A percentile compares a stretch with the other conserved stretches of the same genome.
Conservation (phyloP, 2,329 filamentous ascomycete genomes). For the Colletotrichum magnum region DNA sequence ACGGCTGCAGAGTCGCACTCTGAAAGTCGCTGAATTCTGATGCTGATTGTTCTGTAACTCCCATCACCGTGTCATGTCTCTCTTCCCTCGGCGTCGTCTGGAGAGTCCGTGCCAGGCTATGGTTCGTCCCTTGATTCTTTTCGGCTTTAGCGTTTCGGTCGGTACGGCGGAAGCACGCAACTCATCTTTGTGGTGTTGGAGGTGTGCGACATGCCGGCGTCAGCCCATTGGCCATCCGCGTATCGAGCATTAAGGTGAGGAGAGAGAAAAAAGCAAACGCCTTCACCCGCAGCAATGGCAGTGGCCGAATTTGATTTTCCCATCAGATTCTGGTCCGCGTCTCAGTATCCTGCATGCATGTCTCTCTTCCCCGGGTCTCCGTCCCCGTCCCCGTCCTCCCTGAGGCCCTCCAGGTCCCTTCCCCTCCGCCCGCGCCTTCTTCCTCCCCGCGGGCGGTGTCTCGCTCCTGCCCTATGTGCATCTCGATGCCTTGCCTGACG, state of each 20-base stretch:
- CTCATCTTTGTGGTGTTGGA: too few species aligned
- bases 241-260: background rate
- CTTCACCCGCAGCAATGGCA: conserved; percentile 1
- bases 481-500: too few species aligned
- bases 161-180: conserved; percentile 5
- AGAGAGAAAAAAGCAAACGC: conserved; percentile 4
- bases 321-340: background rate
- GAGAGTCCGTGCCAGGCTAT: conserved; percentile 1
- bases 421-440: background rate
- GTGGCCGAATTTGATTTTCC: background rate
- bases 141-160: background rate
- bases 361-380: conserved; percentile 19
- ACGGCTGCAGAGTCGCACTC: conserved; percentile 22
- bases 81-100: background rate
- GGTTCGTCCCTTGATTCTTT: conserved; percentile 23
- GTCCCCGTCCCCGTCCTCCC: background rate
- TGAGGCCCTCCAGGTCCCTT: background rate
- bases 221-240: conserved; percentile 8
- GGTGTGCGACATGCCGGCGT: background rate
- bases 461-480: background rate
- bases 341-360: conserved; percentile 13
- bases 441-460: background rate
- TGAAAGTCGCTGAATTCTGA: background rate
- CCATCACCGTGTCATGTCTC: background rate
- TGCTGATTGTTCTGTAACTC: background rate